Evolutionary conservation across 1,284 basidiomycete species (phyloP).

Genomic region (Sanghuangporus weigelae): DNA sequence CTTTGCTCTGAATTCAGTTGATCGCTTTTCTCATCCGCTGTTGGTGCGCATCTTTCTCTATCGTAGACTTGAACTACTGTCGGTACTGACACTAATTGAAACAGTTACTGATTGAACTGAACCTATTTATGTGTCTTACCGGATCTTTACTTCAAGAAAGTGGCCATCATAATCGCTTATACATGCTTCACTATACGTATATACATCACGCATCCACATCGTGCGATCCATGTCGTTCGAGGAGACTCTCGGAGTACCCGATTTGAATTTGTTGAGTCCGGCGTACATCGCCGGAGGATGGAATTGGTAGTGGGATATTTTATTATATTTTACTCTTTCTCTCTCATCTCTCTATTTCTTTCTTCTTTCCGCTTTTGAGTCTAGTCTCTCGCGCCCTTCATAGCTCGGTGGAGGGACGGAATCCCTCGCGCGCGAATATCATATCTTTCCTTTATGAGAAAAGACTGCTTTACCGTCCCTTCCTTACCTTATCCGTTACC

Average conservation of each 20-base stretch:
- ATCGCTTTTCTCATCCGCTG: background rate
- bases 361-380: conserved; percentile 2
- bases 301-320: background rate
- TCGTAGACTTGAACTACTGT: background rate
- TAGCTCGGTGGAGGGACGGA: background rate
- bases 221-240: too few species aligned
- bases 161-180: background rate
- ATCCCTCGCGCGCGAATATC: background rate
- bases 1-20: background rate
- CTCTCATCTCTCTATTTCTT: background rate
- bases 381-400: background rate
- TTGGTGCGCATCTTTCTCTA: background rate
- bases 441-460: background rate
- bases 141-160: background rate
- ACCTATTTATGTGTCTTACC: background rate
- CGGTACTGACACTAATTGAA: background rate
- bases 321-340: background rate
- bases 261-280: background rate
- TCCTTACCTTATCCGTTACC: background rate
- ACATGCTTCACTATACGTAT: background rate
- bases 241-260: too few species aligned
- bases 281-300: background rate
- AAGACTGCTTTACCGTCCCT: background rate
- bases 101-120: background rate
- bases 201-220: background rate